phyloP scores from a whole-genome alignment of 805 yeast species.

The Candida loeiensis region DNA sequence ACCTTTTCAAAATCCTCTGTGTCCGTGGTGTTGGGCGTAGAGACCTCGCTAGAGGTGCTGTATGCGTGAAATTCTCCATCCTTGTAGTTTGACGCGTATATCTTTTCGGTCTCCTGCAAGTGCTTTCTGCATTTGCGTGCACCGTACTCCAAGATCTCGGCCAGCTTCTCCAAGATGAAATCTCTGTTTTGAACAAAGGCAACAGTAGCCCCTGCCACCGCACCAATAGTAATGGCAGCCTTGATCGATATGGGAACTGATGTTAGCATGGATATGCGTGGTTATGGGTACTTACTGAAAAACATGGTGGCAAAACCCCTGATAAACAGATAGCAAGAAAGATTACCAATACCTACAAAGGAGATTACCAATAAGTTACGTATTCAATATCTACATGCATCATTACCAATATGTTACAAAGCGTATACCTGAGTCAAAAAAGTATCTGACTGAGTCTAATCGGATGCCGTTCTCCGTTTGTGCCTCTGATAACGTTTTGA shows the following conservation, averaged over 20 bases:
- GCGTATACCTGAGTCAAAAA: no score
- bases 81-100: constrained; percentile 20
- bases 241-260: constrained; percentile 34
- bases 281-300: background rate
- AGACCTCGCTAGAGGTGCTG: constrained; percentile 1
- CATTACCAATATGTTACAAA: no score
- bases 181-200: constrained; percentile 30
- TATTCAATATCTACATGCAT: no score
- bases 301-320: constrained; percentile 1
- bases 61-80: constrained; percentile 7
- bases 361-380: no score
- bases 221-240: constrained; percentile 31
- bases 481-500: no score
- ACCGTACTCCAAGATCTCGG: constrained; percentile 25
- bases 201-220: constrained; percentile 32
- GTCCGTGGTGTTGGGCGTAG: constrained; percentile 9
- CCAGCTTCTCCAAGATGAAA: constrained; percentile 27
- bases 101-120: constrained; percentile 14
- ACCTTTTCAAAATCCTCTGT: background rate
- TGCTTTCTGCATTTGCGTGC: constrained; percentile 26
- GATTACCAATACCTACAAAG: background rate
- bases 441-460: no score
- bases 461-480: no score
- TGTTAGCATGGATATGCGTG: constrained; percentile 3
- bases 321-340: background rate